Evolutionary conservation across 2,329 filamentous ascomycete species (phyloP).

Genomic region (Colletotrichum spinosum): DNA sequence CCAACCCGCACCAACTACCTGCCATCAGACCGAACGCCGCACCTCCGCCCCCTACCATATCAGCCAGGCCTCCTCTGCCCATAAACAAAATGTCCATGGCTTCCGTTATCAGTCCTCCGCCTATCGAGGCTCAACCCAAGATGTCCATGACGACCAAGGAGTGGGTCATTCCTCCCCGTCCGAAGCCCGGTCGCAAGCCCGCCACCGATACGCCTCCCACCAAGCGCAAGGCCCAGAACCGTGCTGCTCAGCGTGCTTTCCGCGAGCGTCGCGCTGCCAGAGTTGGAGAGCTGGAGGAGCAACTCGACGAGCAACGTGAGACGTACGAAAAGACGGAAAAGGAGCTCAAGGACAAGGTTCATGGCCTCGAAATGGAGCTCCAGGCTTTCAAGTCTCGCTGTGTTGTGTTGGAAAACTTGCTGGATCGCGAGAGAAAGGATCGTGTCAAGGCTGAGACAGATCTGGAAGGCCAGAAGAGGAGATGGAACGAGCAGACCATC

Average conservation of each 20-base stretch:
- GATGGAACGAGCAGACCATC: constrained; percentile 27
- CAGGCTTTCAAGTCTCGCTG: constrained; percentile 74
- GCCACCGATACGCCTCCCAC: constrained; percentile 92
- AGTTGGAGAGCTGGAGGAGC: constrained; percentile 80
- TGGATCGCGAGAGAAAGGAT: constrained; percentile 68
- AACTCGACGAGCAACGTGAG: constrained; percentile 71
- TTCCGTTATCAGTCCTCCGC: constrained; percentile 56
- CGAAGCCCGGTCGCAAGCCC: constrained; percentile 93
- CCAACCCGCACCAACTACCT: constrained; percentile 34
- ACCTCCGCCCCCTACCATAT: constrained; percentile 47
- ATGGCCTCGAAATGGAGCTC: constrained; percentile 72
- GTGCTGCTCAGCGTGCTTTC: constrained; percentile 91
- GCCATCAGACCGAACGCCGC: constrained; percentile 38
- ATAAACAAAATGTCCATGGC: constrained; percentile 61
- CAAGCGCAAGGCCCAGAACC: constrained; percentile 94
- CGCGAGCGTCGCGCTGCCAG: constrained; percentile 87
- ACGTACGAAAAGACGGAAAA: constrained; percentile 67
- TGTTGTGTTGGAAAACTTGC: constrained; percentile 71
- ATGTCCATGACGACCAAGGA: constrained; percentile 80
- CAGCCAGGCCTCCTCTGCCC: constrained; percentile 42
- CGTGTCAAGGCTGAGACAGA: constrained; percentile 57
- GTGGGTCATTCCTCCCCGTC: constrained; percentile 86
- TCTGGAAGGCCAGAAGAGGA: constrained; percentile 45
- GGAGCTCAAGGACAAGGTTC: constrained; percentile 68
- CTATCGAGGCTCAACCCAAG: constrained; percentile 55